Evolutionary conservation across 495 filamentous ascomycete species (phyloP).

Genomic region (Pseudevernia furfuracea): DNA sequence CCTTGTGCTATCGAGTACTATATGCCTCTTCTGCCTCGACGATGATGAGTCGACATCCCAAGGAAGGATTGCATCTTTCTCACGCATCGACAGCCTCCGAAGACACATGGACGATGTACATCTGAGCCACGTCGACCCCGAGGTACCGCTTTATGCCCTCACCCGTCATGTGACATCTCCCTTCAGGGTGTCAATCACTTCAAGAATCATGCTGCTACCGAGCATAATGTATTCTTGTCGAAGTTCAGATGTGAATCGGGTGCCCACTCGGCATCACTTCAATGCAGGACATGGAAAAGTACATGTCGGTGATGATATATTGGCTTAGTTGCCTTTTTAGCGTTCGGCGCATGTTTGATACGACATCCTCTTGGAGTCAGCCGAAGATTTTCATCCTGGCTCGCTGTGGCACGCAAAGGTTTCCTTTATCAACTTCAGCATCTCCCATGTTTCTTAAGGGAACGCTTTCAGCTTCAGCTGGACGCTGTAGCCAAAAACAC

Average conservation of each 20-base stretch:
- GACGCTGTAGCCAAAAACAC: too few relatives aligned
- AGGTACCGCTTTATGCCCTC: not conserved
- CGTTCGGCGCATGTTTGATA: not conserved
- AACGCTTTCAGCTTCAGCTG: too few relatives aligned
- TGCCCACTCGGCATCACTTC: not conserved
- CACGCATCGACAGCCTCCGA: not conserved
- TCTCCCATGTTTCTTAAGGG: too few relatives aligned
- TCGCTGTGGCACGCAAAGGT: too few relatives aligned
- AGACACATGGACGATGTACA: not conserved
- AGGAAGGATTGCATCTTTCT: not conserved
- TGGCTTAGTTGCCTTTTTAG: not conserved
- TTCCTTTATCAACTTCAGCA: too few relatives aligned
- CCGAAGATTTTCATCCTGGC: too few relatives aligned
- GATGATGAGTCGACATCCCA: not conserved
- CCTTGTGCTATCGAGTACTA: not conserved
- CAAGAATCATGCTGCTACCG: conserved; percentile 2
- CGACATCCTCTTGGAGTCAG: not conserved
- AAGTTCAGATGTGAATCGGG: not conserved
- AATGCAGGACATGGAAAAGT: not conserved
- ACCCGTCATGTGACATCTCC: not conserved
- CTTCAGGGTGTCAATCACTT: not conserved
- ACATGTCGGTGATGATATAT: not conserved
- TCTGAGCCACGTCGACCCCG: not conserved
- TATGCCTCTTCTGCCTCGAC: not conserved
- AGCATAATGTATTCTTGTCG: not conserved